A percentile compares a stretch with the other conserved stretches of the same genome.
These are phyloP conservation scores for Suhomyces coccinellae DNA, from an alignment of 1,139 yeast species.

Conservation along the genomic window DNA sequence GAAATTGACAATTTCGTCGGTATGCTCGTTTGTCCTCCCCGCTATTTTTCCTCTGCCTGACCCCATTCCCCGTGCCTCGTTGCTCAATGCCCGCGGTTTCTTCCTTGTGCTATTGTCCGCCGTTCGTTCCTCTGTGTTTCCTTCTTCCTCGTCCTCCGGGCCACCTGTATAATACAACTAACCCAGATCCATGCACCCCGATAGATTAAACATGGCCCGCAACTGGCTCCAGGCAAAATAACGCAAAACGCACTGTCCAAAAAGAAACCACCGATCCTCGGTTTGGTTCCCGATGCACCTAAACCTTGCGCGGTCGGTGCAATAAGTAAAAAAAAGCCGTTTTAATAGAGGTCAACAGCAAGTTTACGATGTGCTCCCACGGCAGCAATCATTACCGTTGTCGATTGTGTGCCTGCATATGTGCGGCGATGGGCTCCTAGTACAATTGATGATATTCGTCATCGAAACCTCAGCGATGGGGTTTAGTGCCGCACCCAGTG, in stretches of 20 bases:
- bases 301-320: not conserved
- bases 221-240: not conserved
- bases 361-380: not conserved
- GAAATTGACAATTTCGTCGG: too few species aligned
- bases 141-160: too few species aligned
- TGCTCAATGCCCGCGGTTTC: too few species aligned
- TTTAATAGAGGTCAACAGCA: not conserved
- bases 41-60: too few species aligned
- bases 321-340: not conserved
- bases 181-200: slow-evolving; percentile 6
- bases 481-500: slow-evolving; percentile 1
- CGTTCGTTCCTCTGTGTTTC: too few species aligned
- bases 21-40: too few species aligned
- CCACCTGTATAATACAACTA: slow-evolving; percentile 1
- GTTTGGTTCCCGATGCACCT: slow-evolving; percentile 1
- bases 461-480: slow-evolving; percentile 3
- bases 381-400: not conserved
- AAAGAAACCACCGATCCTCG: not conserved
- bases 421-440: not conserved
- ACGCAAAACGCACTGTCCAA: not conserved
- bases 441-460: not conserved
- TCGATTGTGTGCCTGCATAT: slow-evolving; percentile 1
- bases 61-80: too few species aligned
- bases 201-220: slow-evolving; percentile 1
- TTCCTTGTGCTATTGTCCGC: too few species aligned